A percentile compares a stretch with the other conserved stretches of the same genome.
Evolutionary conservation across 176 grass and related monocot genomes (phyloP).

Genomic region (Eragrostis curvula): DNA sequence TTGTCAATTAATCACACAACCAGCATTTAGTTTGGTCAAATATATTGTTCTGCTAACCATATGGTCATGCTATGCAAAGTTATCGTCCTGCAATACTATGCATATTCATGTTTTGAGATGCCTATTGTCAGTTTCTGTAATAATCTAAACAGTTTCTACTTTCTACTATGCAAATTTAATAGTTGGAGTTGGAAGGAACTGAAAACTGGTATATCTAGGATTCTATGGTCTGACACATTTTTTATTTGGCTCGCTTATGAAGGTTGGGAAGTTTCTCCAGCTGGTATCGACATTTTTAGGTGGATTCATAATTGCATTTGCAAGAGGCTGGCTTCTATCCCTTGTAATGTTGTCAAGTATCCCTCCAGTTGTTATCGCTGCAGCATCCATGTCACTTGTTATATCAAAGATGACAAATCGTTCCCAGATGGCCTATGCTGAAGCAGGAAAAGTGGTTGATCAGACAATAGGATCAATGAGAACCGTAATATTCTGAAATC

Average conservation of each 20-base stretch:
- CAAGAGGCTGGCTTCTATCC: slow-evolving; percentile 6
- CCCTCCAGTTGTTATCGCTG: slow-evolving; percentile 44
- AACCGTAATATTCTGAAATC: slow-evolving; percentile 53
- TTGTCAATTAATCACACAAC: not conserved
- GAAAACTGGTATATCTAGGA: not conserved
- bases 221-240: slow-evolving; percentile 7
- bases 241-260: not conserved
- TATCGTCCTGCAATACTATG: not conserved
- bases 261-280: not conserved
- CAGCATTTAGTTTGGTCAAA: not conserved
- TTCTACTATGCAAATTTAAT: not conserved
- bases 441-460: slow-evolving; percentile 77
- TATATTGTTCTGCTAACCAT: not conserved
- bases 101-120: not conserved
- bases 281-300: not conserved
- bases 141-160: not conserved
- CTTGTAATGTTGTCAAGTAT: not conserved
- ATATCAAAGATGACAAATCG: slow-evolving; percentile 62
- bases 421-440: slow-evolving; percentile 66
- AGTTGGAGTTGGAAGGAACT: not conserved
- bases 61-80: not conserved
- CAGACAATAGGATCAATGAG: slow-evolving; percentile 78
- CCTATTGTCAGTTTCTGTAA: not conserved
- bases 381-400: slow-evolving; percentile 54
- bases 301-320: slow-evolving; percentile 6